These are phyloP conservation scores for Fistulinella prunicolor DNA, from an alignment of 768 basidiomycete species.

Conservation along the genomic window DNA sequence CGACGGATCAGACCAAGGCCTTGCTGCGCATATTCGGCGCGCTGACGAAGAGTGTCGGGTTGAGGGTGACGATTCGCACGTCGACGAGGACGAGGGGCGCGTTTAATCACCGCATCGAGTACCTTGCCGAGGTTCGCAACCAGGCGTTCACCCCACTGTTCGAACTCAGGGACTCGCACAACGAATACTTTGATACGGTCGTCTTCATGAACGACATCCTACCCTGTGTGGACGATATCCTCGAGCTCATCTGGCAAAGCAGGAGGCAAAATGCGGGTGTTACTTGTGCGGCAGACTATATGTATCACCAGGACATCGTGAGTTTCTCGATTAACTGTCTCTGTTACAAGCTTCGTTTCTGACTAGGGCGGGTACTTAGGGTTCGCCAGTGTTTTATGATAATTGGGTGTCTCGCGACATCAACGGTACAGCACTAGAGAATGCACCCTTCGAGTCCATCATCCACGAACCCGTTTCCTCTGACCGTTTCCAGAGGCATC, in stretches of 20 bases:
- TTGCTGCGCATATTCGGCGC: constrained; percentile 94
- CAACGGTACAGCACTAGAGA: constrained; percentile 97
- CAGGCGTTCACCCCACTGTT: constrained; percentile 94
- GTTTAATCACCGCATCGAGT: constrained; percentile 99
- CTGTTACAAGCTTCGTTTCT: not conserved
- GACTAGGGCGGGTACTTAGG: constrained; percentile 31
- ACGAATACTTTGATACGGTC: constrained; percentile 94
- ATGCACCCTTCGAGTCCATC: constrained; percentile 92
- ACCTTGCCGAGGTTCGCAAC: constrained; percentile 99
- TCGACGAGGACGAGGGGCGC: constrained; percentile 90
- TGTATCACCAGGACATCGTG: constrained; percentile 96
- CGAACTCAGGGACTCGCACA: constrained; percentile 87
- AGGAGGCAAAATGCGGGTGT: constrained; percentile 94
- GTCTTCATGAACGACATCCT: constrained; percentile 99
- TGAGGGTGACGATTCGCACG: constrained; percentile 91
- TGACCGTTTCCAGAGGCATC: constrained; percentile 82
- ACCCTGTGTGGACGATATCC: constrained; percentile 94
- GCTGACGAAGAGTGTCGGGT: constrained; percentile 82
- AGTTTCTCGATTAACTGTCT: constrained; percentile 24
- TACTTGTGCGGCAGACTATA: constrained; percentile 97
- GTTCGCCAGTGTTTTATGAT: constrained; percentile 93
- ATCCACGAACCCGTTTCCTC: constrained; percentile 82
- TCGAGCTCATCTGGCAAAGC: constrained; percentile 97
- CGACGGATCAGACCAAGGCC: constrained; percentile 98
- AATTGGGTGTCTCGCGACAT: constrained; percentile 99